Evolutionary conservation across 2,329 filamentous ascomycete species (phyloP).

Genomic region (Diplodia corticola): DNA sequence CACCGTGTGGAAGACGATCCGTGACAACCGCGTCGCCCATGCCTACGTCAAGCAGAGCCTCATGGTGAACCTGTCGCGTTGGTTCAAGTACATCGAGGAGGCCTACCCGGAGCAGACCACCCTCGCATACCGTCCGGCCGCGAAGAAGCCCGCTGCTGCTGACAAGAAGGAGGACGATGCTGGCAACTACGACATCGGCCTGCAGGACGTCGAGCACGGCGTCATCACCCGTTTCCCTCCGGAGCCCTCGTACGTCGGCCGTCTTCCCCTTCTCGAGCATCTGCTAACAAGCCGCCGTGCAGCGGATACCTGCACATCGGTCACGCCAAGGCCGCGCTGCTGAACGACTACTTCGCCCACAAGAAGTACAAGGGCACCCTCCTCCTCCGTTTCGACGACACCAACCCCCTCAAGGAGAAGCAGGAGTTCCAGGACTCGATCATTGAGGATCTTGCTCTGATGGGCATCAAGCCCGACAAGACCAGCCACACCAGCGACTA

Average conservation of each 20-base stretch:
- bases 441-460: conserved; percentile 82
- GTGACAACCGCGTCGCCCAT: conserved; percentile 80
- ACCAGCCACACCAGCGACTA: conserved; percentile 93
- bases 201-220: conserved; percentile 81
- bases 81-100: conserved; percentile 85
- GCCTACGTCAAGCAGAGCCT: conserved; percentile 77
- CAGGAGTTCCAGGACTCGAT: conserved; percentile 95
- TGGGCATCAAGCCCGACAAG: conserved; percentile 87
- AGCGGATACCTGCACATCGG: conserved; percentile 88
- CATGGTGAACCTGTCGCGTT: conserved; percentile 75
- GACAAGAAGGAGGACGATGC: conserved; percentile 66
- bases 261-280: not conserved
- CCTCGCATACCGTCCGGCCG: conserved; percentile 57
- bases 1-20: conserved; percentile 79
- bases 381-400: conserved; percentile 92
- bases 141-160: conserved; percentile 47
- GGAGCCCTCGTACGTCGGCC: conserved; percentile 73
- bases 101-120: conserved; percentile 76
- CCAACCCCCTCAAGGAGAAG: conserved; percentile 96
- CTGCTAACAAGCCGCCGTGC: conserved; percentile 25
- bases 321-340: conserved; percentile 87
- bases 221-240: conserved; percentile 92
- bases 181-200: conserved; percentile 83
- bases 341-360: conserved; percentile 97
- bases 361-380: conserved; percentile 89